Percentiles rank a stretch among this genome's conserved stretches.
Evolutionary conservation across 768 basidiomycete species (phyloP).

Genomic region (Amanita rimosa): DNA sequence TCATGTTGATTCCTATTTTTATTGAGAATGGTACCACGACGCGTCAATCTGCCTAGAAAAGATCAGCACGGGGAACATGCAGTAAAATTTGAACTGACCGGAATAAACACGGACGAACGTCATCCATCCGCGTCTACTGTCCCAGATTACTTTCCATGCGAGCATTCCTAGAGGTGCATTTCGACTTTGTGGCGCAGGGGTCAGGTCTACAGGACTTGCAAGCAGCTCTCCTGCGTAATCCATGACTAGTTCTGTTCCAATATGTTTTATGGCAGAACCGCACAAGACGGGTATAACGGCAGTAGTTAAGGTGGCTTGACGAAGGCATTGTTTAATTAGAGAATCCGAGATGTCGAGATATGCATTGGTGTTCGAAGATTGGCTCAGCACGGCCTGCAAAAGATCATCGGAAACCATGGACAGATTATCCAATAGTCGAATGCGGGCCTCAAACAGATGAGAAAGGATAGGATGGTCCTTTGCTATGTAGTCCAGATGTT

Average conservation of each 20-base stretch:
- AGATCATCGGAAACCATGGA: slow-evolving; percentile 73
- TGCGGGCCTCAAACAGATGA: slow-evolving; percentile 57
- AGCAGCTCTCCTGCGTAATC: slow-evolving; percentile 75
- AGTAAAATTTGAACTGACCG: slow-evolving; percentile 31
- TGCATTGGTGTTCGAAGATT: slow-evolving; percentile 45
- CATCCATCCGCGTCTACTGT: slow-evolving; percentile 80
- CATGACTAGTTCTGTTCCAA: slow-evolving; percentile 74
- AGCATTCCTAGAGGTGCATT: slow-evolving; percentile 49
- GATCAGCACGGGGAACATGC: slow-evolving; percentile 1
- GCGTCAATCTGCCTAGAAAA: slow-evolving; percentile 52
- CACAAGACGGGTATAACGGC: slow-evolving; percentile 72
- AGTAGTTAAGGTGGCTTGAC: slow-evolving; percentile 52
- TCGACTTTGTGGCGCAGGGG: slow-evolving; percentile 28
- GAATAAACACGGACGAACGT: slow-evolving; percentile 86
- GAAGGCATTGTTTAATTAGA: slow-evolving; percentile 51
- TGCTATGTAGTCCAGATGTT: slow-evolving; percentile 33
- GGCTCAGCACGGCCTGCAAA: slow-evolving; percentile 57
- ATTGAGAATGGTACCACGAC: slow-evolving; percentile 52
- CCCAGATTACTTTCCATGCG: slow-evolving; percentile 88
- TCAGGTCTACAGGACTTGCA: slow-evolving; percentile 65
- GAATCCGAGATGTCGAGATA: slow-evolving; percentile 50
- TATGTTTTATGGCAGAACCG: slow-evolving; percentile 70
- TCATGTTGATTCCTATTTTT: slow-evolving; percentile 59
- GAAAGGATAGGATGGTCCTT: slow-evolving; percentile 55
- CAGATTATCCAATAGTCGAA: slow-evolving; percentile 63